Evolutionary conservation across 176 grass and related monocot species (phyloP).

Genomic region (Carex littledalei): DNA sequence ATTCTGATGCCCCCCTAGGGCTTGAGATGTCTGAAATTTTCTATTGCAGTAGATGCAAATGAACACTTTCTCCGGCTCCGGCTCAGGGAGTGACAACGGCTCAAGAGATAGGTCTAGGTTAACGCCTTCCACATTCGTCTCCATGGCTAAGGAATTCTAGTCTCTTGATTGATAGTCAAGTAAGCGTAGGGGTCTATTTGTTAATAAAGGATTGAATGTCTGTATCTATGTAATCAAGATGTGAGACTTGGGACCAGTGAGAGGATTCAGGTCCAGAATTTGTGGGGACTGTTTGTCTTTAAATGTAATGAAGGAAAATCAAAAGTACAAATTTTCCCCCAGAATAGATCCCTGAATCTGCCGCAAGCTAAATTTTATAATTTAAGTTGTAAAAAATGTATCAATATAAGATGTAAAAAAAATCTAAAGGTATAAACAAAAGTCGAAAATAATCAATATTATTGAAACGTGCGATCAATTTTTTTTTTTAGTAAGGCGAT

Average conservation of each 20-base stretch:
- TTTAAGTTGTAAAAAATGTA: background rate
- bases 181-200: background rate
- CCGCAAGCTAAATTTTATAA: background rate
- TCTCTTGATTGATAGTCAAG: background rate
- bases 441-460: too few relatives aligned
- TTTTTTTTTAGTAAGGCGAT: too few relatives aligned
- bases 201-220: background rate
- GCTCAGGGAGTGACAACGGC: constrained; percentile 15
- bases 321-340: background rate
- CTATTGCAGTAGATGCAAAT: constrained; percentile 73
- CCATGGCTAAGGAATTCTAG: background rate
- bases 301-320: background rate
- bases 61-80: constrained; percentile 57
- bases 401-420: too few relatives aligned
- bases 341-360: background rate
- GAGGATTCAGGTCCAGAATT: background rate
- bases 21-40: constrained; percentile 84
- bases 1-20: constrained; percentile 89
- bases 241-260: background rate
- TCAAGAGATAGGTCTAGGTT: constrained; percentile 50
- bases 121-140: background rate
- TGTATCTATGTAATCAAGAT: background rate
- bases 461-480: too few relatives aligned
- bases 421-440: too few relatives aligned
- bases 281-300: background rate